Conservation (phyloP, 2,329 filamentous ascomycete species). For the Aspergillus brunneoviolaceus region DNA sequence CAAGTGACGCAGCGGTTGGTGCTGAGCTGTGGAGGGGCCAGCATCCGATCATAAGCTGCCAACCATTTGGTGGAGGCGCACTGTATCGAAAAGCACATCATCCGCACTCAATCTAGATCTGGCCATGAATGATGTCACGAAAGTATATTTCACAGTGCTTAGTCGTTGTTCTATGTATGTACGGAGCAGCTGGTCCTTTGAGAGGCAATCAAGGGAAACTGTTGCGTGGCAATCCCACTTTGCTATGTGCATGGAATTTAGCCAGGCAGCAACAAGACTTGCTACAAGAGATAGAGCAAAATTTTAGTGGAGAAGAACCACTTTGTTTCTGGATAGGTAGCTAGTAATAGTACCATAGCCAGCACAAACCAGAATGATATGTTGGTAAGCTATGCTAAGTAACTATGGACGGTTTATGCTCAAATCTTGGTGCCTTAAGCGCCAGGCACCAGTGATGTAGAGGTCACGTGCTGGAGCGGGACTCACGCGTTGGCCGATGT, state of each 20-base stretch:
- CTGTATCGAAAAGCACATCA: neutral
- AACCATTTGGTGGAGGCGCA: neutral
- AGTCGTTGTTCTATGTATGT: neutral
- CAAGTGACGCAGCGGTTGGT: neutral
- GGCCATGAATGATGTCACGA: neutral
- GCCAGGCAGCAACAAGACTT: neutral
- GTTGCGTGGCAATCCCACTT: neutral
- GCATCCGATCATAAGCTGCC: neutral
- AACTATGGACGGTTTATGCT: neutral
- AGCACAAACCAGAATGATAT: neutral
- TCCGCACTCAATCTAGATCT: neutral
- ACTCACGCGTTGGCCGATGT: slow-evolving; percentile 20
- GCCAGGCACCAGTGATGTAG: slow-evolving; percentile 10
- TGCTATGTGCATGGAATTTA: neutral
- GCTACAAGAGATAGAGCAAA: neutral
- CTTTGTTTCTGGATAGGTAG: neutral
- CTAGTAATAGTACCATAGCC: neutral
- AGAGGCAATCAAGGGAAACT: neutral
- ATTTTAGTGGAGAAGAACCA: neutral
- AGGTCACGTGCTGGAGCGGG: slow-evolving; percentile 21
- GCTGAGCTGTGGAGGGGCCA: neutral
- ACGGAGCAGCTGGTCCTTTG: no score
- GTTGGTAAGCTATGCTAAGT: no score
- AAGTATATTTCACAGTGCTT: neutral
- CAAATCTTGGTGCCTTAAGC: neutral